Percentiles rank a stretch among this genome's conserved stretches.
Conservation (phyloP, 352 stramenopile species). For the Pythium biforme region DNA sequence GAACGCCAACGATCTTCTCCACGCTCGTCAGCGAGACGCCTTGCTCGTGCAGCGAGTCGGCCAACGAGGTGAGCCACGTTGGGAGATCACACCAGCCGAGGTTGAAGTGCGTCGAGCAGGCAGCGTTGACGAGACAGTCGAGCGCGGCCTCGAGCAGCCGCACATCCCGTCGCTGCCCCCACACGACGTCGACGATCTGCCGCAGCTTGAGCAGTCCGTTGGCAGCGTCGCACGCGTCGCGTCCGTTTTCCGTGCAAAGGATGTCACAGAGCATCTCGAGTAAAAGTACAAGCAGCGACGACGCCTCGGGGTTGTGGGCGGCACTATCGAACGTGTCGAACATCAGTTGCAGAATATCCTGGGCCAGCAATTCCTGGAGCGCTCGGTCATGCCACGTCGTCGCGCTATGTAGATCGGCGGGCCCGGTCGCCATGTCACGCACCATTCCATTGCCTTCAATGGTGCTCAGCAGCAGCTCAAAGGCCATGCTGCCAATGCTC, state of each 20-base stretch:
- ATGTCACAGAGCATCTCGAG: slow-evolving; percentile 39
- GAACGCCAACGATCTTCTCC: slow-evolving; percentile 48
- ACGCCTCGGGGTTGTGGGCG: not conserved
- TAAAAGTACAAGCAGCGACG: slow-evolving; percentile 23
- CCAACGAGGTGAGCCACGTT: slow-evolving; percentile 35
- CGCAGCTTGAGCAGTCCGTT: slow-evolving; percentile 36
- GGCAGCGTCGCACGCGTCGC: slow-evolving; percentile 30
- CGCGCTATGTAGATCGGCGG: no score
- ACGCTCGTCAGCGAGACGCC: slow-evolving; percentile 23
- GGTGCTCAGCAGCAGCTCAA: slow-evolving; percentile 17
- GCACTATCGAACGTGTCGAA: slow-evolving; percentile 22
- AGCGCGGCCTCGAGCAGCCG: slow-evolving; percentile 37
- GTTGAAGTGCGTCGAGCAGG: slow-evolving; percentile 33
- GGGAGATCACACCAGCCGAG: slow-evolving; percentile 33
- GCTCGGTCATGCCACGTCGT: not conserved
- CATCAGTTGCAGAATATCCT: slow-evolving; percentile 11
- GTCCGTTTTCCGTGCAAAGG: slow-evolving; percentile 28
- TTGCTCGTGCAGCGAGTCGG: slow-evolving; percentile 28
- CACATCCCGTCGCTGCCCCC: slow-evolving; percentile 21
- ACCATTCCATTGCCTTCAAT: not conserved
- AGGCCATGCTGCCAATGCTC: not conserved
- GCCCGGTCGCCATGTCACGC: not conserved
- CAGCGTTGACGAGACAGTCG: slow-evolving; percentile 48
- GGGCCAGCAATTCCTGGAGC: slow-evolving; percentile 1
- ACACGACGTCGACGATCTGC: slow-evolving; percentile 29